A percentile compares a stretch with the other conserved stretches of the same genome.
These are phyloP conservation scores for Saccharomycopsis fodiens DNA, from an alignment of 805 yeast genomes.

Conservation along the genomic window DNA sequence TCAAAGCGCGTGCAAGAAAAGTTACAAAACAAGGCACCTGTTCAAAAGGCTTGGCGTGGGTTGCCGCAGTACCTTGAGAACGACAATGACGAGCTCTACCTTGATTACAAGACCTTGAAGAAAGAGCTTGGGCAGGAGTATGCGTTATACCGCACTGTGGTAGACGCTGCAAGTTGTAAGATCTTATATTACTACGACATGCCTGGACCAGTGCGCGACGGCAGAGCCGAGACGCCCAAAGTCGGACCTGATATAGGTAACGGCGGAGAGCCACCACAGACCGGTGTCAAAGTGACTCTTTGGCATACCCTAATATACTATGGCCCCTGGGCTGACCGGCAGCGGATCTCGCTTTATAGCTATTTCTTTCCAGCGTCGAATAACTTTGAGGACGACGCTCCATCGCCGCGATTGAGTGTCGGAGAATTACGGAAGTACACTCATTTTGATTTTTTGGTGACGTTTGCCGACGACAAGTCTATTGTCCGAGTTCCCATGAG, in stretches of 20 bases:
- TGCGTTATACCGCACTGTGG: conserved; percentile 65
- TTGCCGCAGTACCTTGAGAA: conserved; percentile 56
- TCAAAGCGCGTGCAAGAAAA: conserved; percentile 2
- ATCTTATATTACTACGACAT: conserved; percentile 60
- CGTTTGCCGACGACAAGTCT: conserved; percentile 51
- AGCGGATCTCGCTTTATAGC: conserved; percentile 55
- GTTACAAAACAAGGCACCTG: background rate
- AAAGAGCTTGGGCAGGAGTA: conserved; percentile 49
- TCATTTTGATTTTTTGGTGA: conserved; percentile 47
- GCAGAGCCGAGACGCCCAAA: conserved; percentile 26
- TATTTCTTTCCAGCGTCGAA: conserved; percentile 57
- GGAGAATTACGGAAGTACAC: conserved; percentile 52
- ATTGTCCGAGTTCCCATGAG: conserved; percentile 73
- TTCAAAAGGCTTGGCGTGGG: conserved; percentile 57
- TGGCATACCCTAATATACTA: conserved; percentile 63
- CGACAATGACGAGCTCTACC: conserved; percentile 28
- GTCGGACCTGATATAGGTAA: conserved; percentile 53
- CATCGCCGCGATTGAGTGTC: conserved; percentile 33
- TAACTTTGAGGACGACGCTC: conserved; percentile 44
- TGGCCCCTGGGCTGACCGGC: conserved; percentile 96
- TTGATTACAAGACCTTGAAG: conserved; percentile 28
- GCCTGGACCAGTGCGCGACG: conserved; percentile 54
- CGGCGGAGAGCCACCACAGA: conserved; percentile 48
- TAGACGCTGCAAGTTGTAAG: conserved; percentile 52
- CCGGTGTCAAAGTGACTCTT: conserved; percentile 54